Evolutionary conservation across 495 filamentous ascomycete genomes (phyloP), one percentile per base, ranked within the genome.

Genomic region (Aspergillus olivimuriae): DNA sequence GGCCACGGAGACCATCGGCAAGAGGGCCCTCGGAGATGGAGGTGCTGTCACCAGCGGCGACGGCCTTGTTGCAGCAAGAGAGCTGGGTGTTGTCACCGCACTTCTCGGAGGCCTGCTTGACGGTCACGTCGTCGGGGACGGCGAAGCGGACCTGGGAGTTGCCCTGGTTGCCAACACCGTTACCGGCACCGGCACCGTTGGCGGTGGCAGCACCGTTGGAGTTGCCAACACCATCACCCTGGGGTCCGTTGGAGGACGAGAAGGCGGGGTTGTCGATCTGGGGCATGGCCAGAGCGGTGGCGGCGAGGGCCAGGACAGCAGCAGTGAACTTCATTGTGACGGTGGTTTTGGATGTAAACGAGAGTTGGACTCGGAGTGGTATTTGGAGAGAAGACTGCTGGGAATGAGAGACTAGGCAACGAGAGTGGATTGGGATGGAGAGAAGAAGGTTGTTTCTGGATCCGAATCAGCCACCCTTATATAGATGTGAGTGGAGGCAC

Each of bases 71-170:
- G 60, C 64, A 66, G 63, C 70, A 70, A 50, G 65, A 59, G 31
- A 74, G 62, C 54, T 72, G 53, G 49, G 70, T 63, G 49, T 71
- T 56, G 40, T 60, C 52, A 57, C 70, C 70, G 33, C 70, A 74
- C 55, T 68, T 68, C 53, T 67, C 70, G 43, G 66, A 60, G 41
- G 70, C 70, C 64, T 72, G 64, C 58, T 67, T 57, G 55, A 72
- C 64, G 38, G 66, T 72, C 21, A 71, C 51, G 46, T 70, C 53
- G 41, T 63, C 58, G 35, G 60, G 59, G 10, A 64, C 61, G 32
- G 57, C 56, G 58, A 63, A 66, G 41, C 50, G 37, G 33, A 58
- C 46, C n/a, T 63, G 34, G 48, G 38, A 47, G 55, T 63, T 62
- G 6, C 55, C 60, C 49, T 59, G 52, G 48, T 60, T 60, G 36